phyloP scores from a whole-genome alignment of 208 protist genomes.

The Borovskyia barvae region DNA sequence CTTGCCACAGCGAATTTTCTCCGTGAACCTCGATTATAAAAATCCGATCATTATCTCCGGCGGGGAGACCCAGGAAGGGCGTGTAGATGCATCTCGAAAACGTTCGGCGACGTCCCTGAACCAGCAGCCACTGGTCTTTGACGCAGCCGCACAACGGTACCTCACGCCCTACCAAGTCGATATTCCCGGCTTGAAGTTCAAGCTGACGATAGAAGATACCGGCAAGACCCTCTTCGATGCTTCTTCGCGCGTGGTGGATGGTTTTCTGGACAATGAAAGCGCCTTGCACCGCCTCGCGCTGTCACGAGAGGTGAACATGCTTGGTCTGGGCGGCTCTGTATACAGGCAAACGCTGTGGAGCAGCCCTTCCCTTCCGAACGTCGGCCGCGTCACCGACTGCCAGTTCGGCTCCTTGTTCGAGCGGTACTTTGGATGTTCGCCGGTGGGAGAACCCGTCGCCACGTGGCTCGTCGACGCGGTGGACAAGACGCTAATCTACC shows the following conservation, averaged over 20 bases:
- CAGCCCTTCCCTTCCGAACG: constrained; percentile 70
- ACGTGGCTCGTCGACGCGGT: constrained; percentile 76
- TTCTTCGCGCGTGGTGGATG: constrained; percentile 49
- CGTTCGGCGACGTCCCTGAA: no score
- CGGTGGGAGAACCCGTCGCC: constrained; percentile 60
- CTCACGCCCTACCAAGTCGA: constrained; percentile 46
- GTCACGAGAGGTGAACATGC: constrained; percentile 82
- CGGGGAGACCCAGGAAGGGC: background rate
- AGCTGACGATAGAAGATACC: constrained; percentile 57
- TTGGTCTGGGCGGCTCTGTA: constrained; percentile 72
- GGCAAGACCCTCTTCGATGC: constrained; percentile 58
- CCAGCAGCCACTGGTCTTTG: constrained; percentile 37
- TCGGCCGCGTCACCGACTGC: constrained; percentile 34
- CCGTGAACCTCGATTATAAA: constrained; percentile 72
- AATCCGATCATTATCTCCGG: constrained; percentile 55
- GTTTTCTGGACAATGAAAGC: constrained; percentile 85
- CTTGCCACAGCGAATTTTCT: constrained; percentile 73
- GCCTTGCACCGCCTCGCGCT: constrained; percentile 71
- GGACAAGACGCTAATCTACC: constrained; percentile 71
- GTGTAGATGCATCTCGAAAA: background rate
- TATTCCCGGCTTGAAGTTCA: constrained; percentile 60
- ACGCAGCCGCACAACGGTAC: constrained; percentile 38
- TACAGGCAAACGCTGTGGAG: constrained; percentile 83
- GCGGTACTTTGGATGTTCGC: constrained; percentile 61
- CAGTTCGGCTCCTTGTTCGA: constrained; percentile 62